Evolutionary conservation across 768 basidiomycete genomes (phyloP).

Genomic region (Tulasnella sp.): DNA sequence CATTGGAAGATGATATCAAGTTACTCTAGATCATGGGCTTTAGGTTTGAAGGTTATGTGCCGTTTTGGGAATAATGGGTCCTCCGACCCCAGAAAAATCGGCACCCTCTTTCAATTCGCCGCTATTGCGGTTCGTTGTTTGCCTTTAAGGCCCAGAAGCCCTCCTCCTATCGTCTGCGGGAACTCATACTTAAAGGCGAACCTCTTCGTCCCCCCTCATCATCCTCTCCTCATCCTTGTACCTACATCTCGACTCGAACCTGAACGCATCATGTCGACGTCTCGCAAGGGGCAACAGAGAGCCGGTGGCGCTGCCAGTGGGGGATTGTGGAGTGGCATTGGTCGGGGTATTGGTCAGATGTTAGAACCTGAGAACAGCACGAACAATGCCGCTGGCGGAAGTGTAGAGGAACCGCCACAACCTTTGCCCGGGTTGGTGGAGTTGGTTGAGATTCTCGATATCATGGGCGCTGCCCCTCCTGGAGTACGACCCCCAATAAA

Average conservation of each 20-base stretch:
- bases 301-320: too few relatives aligned
- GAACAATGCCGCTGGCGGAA: not conserved
- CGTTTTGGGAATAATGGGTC: too few relatives aligned
- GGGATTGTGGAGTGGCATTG: too few relatives aligned
- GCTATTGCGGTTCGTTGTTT: too few relatives aligned
- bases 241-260: not conserved
- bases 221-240: not conserved
- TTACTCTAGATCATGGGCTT: too few relatives aligned
- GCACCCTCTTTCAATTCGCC: too few relatives aligned
- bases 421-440: not conserved
- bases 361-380: too few relatives aligned
- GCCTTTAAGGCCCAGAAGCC: not conserved
- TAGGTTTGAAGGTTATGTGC: too few relatives aligned
- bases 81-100: too few relatives aligned
- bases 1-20: too few relatives aligned
- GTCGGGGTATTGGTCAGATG: not conserved
- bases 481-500: not conserved
- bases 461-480: not conserved
- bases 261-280: too few relatives aligned
- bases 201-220: not conserved
- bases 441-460: not conserved
- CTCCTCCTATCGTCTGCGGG: not conserved
- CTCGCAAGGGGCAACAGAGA: too few relatives aligned
- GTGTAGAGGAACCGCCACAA: not conserved
- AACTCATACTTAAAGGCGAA: not conserved